Evolutionary conservation across 441 rosid genomes (phyloP).

Genomic region (Erysimum cheiri): DNA sequence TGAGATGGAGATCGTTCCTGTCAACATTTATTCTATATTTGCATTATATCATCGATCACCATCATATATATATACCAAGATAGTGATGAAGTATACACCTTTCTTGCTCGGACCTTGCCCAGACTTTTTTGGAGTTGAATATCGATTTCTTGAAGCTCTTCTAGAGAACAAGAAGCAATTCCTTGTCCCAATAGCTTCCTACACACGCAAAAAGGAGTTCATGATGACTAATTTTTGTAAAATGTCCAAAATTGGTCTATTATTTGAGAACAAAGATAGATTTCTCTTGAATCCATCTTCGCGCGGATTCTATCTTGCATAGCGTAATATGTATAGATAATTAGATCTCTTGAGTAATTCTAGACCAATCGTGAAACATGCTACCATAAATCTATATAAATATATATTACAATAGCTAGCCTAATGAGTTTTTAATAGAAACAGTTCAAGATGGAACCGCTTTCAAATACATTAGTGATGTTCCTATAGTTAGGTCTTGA

Average conservation of each 20-base stretch:
- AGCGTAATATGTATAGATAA: neutral
- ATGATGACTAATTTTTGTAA: neutral
- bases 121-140: slow-evolving; percentile 62
- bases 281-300: slow-evolving; percentile 5
- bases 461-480: neutral
- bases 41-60: neutral
- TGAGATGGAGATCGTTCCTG: slow-evolving; percentile 8
- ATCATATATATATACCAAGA: neutral
- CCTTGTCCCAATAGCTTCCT: slow-evolving; percentile 70
- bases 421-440: neutral
- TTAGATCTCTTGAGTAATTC: neutral
- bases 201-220: slow-evolving; percentile 1
- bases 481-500: neutral
- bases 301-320: neutral
- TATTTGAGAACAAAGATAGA: slow-evolving; percentile 6
- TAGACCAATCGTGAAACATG: slow-evolving; percentile 1
- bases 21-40: neutral
- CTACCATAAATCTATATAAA: neutral
- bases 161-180: slow-evolving; percentile 48
- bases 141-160: slow-evolving; percentile 59
- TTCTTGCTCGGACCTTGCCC: slow-evolving; percentile 60
- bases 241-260: neutral
- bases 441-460: neutral
- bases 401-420: neutral
- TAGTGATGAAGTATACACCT: slow-evolving; percentile 49